Evolutionary conservation across 257 asterid genomes (phyloP), one percentile per base, ranked within the genome.

Genomic region (Lantana camara): DNA sequence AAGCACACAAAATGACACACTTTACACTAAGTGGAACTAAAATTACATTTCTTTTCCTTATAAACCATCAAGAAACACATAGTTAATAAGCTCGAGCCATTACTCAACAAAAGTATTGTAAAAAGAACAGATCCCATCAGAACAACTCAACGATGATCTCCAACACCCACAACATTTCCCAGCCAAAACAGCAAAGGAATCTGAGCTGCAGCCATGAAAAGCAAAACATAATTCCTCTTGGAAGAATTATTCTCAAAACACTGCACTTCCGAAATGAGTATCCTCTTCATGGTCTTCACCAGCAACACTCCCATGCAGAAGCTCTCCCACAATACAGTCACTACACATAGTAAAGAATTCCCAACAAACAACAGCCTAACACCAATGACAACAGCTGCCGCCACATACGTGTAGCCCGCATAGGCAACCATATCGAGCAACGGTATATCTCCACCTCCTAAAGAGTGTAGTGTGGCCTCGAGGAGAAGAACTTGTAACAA

Each of bases 231-330:
- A 41, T 67, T 67, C 29, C 72, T 13, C 60, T 56, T 76, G 27
- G 50, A 41, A 3, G 74, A 64, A 66, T 66, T 49, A 37, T 57
- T 66, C 38, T 76, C 77, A 20, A 64, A 75, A 29, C 69, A 20
- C 49, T 42, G 73, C 7, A 71, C 69, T 55, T 76, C 78, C 20
- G 73, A 73, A 20, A 76, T 63, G 20, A 76, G 54, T 21, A 76
- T 72, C 72, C 78, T 68, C 66, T 72, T 77, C 75, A 72, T 72
- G 2, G 75, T 77, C 70, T 72, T 77, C 54, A 76, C 78, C 77
- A 76, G 38, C 69, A 76, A 46, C 34, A 76, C 69, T n/a, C 69
- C 82, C 78, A 63, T 57, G 44, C 73, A 76, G 9, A 76, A 63
- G 38, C 81, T 71, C 63, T 57, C 75, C 81, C 81, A 76, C 50